Evolutionary conservation across 805 yeast species (phyloP).

Genomic region (Clavispora santaluciae): DNA sequence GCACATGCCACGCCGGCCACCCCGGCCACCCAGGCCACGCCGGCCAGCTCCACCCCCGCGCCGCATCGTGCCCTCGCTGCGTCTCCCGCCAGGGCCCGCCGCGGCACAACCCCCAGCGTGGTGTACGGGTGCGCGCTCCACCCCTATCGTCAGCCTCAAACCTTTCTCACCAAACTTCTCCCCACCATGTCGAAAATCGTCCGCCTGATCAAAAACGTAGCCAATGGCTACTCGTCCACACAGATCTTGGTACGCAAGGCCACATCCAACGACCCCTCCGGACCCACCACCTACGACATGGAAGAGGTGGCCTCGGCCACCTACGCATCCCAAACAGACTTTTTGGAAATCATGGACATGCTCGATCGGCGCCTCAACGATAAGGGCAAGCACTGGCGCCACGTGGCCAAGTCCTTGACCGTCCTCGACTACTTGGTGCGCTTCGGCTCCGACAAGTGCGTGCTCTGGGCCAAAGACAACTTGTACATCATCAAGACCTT

Average conservation of each 20-base stretch:
- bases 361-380: conserved; percentile 87
- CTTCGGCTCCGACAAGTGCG: conserved; percentile 83
- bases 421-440: conserved; percentile 85
- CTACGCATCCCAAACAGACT: conserved; percentile 61
- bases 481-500: conserved; percentile 82
- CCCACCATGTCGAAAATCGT: conserved; percentile 67
- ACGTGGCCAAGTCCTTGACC: conserved; percentile 85
- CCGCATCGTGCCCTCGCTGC: too few species aligned
- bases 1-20: too few species aligned
- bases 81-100: too few species aligned
- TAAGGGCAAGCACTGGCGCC: conserved; percentile 97
- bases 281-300: conserved; percentile 79
- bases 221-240: conserved; percentile 81
- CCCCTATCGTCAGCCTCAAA: conserved; percentile 1
- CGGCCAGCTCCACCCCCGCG: too few species aligned
- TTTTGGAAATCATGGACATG: conserved; percentile 90
- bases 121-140: conserved; percentile 2
- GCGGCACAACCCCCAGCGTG: neutral
- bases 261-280: conserved; percentile 80
- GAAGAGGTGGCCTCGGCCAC: conserved; percentile 77
- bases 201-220: conserved; percentile 81
- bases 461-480: conserved; percentile 87
- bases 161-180: conserved; percentile 2
- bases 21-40: too few species aligned
- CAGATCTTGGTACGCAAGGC: conserved; percentile 90